These are phyloP conservation scores for Nidularia pulvinata DNA, from an alignment of 768 basidiomycete species.

Conservation along the genomic window DNA sequence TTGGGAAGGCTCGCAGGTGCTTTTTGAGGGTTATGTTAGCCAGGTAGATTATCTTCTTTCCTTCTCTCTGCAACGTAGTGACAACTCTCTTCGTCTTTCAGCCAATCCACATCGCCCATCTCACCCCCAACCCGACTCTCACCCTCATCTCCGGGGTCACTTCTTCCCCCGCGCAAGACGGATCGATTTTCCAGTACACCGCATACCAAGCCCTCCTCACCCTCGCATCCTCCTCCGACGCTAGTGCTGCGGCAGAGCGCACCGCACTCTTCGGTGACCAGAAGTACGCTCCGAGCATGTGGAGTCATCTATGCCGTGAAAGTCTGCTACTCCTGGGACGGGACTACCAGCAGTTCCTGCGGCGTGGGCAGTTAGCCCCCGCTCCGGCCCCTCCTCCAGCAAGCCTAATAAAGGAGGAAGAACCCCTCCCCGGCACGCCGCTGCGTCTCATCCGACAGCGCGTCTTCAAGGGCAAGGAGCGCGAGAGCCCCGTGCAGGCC, in stretches of 20 bases:
- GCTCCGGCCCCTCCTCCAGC: conserved; percentile 7
- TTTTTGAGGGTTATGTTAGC: conserved; percentile 61
- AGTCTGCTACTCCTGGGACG: conserved; percentile 59
- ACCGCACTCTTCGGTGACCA: conserved; percentile 67
- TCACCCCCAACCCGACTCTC: no score
- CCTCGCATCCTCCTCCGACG: conserved; percentile 42
- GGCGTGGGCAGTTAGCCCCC: conserved; percentile 45
- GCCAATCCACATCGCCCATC: no score
- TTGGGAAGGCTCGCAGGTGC: conserved; percentile 64
- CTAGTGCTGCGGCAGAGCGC: conserved; percentile 40
- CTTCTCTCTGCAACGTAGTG: no score
- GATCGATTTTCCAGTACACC: conserved; percentile 51
- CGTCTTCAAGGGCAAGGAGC: conserved; percentile 42
- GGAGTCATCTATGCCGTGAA: conserved; percentile 60
- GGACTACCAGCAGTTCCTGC: conserved; percentile 69
- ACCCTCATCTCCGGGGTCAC: no score
- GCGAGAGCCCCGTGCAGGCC: conserved; percentile 48
- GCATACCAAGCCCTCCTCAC: conserved; percentile 65
- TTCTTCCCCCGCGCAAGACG: conserved; percentile 20
- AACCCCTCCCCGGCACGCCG: conserved; percentile 22
- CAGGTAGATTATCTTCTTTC: no score
- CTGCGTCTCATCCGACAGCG: conserved; percentile 37
- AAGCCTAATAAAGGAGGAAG: no score
- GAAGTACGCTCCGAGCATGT: conserved; percentile 63
- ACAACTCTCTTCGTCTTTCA: no score